Percentiles rank a stretch among this genome's conserved stretches.
These are phyloP conservation scores for Panus rudis DNA, from an alignment of 768 basidiomycete species.

Conservation along the genomic window DNA sequence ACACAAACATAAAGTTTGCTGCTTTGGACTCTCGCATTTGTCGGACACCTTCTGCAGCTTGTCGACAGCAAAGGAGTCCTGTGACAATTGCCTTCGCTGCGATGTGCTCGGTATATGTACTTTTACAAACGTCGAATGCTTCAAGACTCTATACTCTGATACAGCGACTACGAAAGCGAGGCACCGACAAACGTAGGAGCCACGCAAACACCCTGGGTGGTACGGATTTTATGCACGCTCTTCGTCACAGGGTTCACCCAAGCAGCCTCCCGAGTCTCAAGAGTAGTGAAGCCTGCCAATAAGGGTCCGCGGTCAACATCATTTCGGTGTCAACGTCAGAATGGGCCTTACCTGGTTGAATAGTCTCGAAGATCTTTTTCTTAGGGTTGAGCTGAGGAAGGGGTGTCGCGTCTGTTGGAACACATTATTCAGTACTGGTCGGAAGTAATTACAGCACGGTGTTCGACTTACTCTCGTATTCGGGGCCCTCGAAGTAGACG, in stretches of 20 bases:
- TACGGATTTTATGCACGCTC: conserved; percentile 76
- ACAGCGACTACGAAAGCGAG: conserved; percentile 88
- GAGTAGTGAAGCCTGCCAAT: conserved; percentile 71
- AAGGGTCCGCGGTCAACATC: background rate
- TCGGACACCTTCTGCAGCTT: no score
- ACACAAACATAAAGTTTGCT: no score
- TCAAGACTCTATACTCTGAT: no score
- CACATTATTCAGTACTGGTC: background rate
- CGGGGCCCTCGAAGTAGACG: conserved; percentile 89
- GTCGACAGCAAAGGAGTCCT: no score
- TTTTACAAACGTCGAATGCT: no score
- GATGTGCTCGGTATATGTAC: no score
- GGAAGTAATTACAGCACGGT: background rate
- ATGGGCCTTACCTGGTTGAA: conserved; percentile 71
- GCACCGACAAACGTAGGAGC: conserved; percentile 83
- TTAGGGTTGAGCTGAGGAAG: conserved; percentile 91
- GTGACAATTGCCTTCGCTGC: no score
- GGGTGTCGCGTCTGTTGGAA: conserved; percentile 47
- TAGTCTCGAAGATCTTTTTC: conserved; percentile 97
- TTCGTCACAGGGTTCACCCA: conserved; percentile 86
- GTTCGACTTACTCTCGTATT: conserved; percentile 67
- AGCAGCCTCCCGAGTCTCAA: conserved; percentile 82
- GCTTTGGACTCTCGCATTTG: no score
- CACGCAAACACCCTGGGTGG: conserved; percentile 74
- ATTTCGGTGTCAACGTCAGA: background rate